Base-by-base conservation (phyloP, 1,284 basidiomycete species). In the Leucoagaricus sp. region DNA sequence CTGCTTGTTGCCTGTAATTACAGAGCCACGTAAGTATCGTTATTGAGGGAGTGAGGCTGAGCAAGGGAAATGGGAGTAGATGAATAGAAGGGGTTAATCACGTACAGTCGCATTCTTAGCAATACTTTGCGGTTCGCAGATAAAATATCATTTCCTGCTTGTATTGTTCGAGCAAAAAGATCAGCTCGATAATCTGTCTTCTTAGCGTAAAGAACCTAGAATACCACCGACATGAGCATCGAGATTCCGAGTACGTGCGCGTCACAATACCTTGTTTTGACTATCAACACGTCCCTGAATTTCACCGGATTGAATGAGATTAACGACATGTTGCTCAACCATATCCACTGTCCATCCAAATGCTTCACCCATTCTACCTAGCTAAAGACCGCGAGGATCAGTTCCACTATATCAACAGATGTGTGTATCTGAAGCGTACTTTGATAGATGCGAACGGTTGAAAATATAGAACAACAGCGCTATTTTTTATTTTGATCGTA, bases 401-500 rank as follows among this genome's bases (percentile, higher is more conserved):
- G 10, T 5, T 4, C 3, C 3, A 31, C 23, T 12, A 9, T 7
- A 41, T 13, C 6, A 15, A 17, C 6, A 4, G 17, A 21, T 21
- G 10, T 15, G 41, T 2, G 17, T 4, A 21, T 23, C 7, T 19
- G 10, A 23, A 31, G 17, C 33, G 4, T 51, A 51, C 55, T 26
- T 83, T 81, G 67, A 96, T 91, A 15, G 88, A 83, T 41, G 87
- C 71, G 68, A 94, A 96, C 0, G 94, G 93, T 61, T 86, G 82
- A 76, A 95, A 92, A 72, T 94, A 95, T 36, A 91, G 77, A n/a
- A 91, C 83, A 42, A 94, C 75, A 0, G 90, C 86, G 55, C 85
- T 87, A 60, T 86, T 83, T 17, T 83, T 84, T 67, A 94, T 86
- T 44, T 80, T 75, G 59, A 78, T 79, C 23, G 80, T 83, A 47